A percentile compares a stretch with the other conserved stretches of the same genome.
Conservation (phyloP, 2,329 filamentous ascomycete species). For the Berkeleyomyces basicola region DNA sequence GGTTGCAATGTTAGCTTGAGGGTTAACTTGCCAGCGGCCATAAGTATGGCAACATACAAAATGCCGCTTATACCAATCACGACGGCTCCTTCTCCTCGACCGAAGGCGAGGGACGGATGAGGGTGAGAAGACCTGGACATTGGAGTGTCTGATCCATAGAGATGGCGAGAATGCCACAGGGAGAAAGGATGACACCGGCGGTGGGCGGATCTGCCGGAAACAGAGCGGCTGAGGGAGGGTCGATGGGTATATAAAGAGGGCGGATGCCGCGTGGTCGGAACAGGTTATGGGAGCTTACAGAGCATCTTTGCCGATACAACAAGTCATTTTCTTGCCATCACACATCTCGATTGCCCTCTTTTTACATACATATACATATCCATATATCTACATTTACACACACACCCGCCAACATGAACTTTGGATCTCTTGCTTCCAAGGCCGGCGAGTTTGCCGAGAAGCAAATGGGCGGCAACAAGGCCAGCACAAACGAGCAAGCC, state of each 20-base stretch:
- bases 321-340: background rate
- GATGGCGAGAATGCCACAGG: background rate
- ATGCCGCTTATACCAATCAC: no score
- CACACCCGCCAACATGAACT: slow-evolving; percentile 16
- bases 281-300: background rate
- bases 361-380: background rate
- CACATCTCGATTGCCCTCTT: background rate
- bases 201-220: background rate
- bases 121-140: no score
- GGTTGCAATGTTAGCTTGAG: background rate
- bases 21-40: background rate
- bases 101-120: no score
- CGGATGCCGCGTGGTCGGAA: background rate
- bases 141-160: background rate
- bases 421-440: slow-evolving; percentile 16
- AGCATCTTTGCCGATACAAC: background rate
- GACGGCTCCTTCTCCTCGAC: no score
- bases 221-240: background rate
- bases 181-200: no score
- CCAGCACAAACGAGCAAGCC: slow-evolving; percentile 2
- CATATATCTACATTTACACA: background rate
- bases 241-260: background rate
- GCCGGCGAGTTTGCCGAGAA: slow-evolving; percentile 16
- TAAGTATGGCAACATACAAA: no score
- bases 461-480: slow-evolving; percentile 3